Conservation (phyloP, 768 basidiomycete genomes). For the Naganishia vaughanmartiniae region DNA sequence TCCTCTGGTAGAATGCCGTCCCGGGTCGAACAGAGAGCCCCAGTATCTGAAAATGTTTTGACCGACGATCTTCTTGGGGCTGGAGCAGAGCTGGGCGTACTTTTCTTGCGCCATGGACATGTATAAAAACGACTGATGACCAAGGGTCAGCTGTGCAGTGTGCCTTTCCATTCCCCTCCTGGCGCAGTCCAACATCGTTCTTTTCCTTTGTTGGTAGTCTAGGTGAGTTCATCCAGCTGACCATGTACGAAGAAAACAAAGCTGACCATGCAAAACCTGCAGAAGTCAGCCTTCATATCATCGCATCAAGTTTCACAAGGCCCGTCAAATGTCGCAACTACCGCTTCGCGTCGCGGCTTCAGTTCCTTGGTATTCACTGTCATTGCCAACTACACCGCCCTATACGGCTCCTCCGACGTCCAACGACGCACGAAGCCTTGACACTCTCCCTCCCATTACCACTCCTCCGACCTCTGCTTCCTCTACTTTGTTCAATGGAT, state of each 20-base stretch:
- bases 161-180: too few relatives aligned
- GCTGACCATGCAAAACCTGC: background rate
- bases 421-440: background rate
- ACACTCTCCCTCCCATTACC: background rate
- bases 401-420: background rate
- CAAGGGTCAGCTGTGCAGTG: too few relatives aligned
- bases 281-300: background rate
- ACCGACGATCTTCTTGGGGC: too few relatives aligned
- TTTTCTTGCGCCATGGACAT: too few relatives aligned
- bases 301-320: background rate
- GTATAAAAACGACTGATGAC: too few relatives aligned
- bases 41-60: background rate
- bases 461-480: background rate
- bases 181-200: too few relatives aligned
- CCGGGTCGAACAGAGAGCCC: background rate
- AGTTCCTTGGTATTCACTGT: background rate
- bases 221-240: too few relatives aligned
- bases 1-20: background rate
- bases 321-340: background rate
- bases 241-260: background rate
- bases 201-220: too few relatives aligned
- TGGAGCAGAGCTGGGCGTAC: too few relatives aligned
- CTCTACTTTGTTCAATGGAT: background rate
- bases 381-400: background rate
- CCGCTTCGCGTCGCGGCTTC: background rate